phyloP scores from a whole-genome alignment of 2,329 filamentous ascomycete genomes.

The Davidsoniella eucalypti region DNA sequence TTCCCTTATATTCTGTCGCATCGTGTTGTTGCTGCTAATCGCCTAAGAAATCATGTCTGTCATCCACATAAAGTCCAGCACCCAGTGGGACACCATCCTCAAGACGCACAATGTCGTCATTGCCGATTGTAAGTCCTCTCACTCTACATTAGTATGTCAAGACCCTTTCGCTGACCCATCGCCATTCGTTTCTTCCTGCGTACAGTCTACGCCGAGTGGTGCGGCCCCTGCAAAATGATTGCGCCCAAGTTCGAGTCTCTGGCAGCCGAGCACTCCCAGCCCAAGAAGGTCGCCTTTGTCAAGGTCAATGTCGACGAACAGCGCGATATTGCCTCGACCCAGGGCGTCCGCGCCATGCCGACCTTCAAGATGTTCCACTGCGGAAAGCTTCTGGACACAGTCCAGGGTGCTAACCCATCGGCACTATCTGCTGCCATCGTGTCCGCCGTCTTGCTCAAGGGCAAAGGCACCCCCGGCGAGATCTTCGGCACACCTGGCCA shows the following conservation, averaged over 20 bases:
- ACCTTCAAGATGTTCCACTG: constrained; percentile 86
- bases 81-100: constrained; percentile 58
- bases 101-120: constrained; percentile 64
- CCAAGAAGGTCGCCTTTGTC: constrained; percentile 70
- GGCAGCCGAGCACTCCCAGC: constrained; percentile 60
- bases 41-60: constrained; percentile 24
- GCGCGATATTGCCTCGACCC: constrained; percentile 56
- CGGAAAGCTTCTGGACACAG: constrained; percentile 54
- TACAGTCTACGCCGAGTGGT: constrained; percentile 88
- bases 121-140: constrained; percentile 62
- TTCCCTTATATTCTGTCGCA: not conserved
- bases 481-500: constrained; percentile 39
- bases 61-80: constrained; percentile 44
- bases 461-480: constrained; percentile 27
- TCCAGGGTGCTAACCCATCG: constrained; percentile 65
- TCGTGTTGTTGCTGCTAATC: not conserved
- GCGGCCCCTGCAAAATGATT: constrained; percentile 82
- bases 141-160: not conserved
- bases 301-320: constrained; percentile 86
- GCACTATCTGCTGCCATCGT: constrained; percentile 62
- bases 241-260: constrained; percentile 79
- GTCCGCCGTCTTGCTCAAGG: constrained; percentile 42
- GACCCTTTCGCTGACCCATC: too few relatives aligned
- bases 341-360: constrained; percentile 75
- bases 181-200: constrained; percentile 5